These are phyloP conservation scores for Diaporthe sp. DNA, from an alignment of 2,329 filamentous ascomycete genomes.

Conservation along the genomic window DNA sequence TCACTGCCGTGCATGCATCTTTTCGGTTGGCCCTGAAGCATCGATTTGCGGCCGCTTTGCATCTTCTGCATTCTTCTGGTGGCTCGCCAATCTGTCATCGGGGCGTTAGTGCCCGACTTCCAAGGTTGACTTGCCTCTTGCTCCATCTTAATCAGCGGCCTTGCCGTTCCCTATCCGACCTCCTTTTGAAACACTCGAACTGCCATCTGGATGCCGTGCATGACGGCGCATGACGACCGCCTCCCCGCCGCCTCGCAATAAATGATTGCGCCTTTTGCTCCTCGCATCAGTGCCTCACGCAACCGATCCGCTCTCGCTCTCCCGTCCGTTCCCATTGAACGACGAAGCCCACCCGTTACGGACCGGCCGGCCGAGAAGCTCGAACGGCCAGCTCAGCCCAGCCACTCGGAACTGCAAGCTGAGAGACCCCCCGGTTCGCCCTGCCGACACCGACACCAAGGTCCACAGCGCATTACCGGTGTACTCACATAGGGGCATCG, in stretches of 20 bases:
- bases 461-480: conserved; percentile 29
- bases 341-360: conserved; percentile 17
- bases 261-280: conserved; percentile 13
- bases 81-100: conserved; percentile 29
- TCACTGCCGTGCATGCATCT: not conserved
- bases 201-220: conserved; percentile 34
- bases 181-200: conserved; percentile 33
- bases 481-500: conserved; percentile 22
- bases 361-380: conserved; percentile 32
- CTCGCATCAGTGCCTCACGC: conserved; percentile 26
- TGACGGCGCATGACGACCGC: conserved; percentile 37
- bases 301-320: not conserved
- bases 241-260: conserved; percentile 30
- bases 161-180: conserved; percentile 31
- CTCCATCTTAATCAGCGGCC: conserved; percentile 36
- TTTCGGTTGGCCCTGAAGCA: conserved; percentile 3
- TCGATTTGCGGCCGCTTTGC: conserved; percentile 1
- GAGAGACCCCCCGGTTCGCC: conserved; percentile 35
- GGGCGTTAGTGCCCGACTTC: conserved; percentile 36
- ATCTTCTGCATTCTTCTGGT: not conserved
- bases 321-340: not conserved
- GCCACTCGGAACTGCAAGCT: conserved; percentile 25
- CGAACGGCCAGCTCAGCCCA: conserved; percentile 27
- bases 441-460: conserved; percentile 28
- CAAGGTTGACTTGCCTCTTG: conserved; percentile 19